Evolutionary conservation across 352 stramenopile genomes (phyloP).

Genomic region (Hyaloperonospora brassicae): DNA sequence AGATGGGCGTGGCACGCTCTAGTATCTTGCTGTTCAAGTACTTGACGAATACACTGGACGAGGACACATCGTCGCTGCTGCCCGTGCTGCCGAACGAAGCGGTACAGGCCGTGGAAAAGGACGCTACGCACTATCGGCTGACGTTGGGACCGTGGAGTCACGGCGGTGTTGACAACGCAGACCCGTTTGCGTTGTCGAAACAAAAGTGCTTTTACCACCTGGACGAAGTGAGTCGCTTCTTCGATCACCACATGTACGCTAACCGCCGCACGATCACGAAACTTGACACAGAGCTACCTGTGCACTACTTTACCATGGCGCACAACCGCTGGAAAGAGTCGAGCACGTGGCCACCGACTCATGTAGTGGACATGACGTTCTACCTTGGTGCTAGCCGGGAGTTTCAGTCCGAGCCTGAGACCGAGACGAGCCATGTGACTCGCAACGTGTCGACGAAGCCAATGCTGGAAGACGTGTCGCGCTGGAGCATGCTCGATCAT

Average conservation of each 20-base stretch:
- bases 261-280: slow-evolving; percentile 48
- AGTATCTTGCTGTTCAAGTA: slow-evolving; percentile 75
- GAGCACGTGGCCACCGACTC: slow-evolving; percentile 49
- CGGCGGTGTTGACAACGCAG: slow-evolving; percentile 68
- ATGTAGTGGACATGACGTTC: slow-evolving; percentile 42
- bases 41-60: slow-evolving; percentile 67
- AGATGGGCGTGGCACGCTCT: slow-evolving; percentile 63
- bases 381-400: slow-evolving; percentile 46
- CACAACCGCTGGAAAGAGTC: slow-evolving; percentile 71
- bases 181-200: slow-evolving; percentile 73
- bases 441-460: slow-evolving; percentile 37
- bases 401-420: slow-evolving; percentile 41
- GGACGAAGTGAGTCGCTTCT: slow-evolving; percentile 78
- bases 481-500: slow-evolving; percentile 66
- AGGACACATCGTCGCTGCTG: slow-evolving; percentile 42
- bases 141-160: slow-evolving; percentile 79
- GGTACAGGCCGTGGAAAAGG: slow-evolving; percentile 23
- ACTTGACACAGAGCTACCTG: slow-evolving; percentile 59
- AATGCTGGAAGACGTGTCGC: slow-evolving; percentile 44
- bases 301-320: slow-evolving; percentile 77
- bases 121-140: slow-evolving; percentile 49
- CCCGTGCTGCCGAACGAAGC: slow-evolving; percentile 40
- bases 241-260: slow-evolving; percentile 71
- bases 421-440: slow-evolving; percentile 25
- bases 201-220: slow-evolving; percentile 82